phyloP scores from a whole-genome alignment of 179 eudicot species.

The Silene coronaria region DNA sequence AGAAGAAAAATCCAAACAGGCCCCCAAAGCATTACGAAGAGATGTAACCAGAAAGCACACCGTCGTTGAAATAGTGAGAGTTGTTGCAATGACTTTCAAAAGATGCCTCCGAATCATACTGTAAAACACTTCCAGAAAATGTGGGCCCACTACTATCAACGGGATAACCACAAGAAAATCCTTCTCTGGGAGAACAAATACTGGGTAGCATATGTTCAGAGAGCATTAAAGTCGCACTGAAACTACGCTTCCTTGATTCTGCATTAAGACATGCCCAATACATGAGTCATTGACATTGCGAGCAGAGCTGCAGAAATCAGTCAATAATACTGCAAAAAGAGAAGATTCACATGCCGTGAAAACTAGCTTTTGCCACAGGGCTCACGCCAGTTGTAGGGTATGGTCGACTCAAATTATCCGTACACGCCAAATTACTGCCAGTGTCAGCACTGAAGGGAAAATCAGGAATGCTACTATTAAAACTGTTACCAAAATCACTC shows the following conservation, averaged over 20 bases:
- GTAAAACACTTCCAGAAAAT: slow-evolving; percentile 36
- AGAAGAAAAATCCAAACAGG: not conserved
- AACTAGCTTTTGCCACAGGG: slow-evolving; percentile 15
- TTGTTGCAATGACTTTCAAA: slow-evolving; percentile 30
- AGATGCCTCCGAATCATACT: slow-evolving; percentile 43
- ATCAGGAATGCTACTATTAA: slow-evolving; percentile 17
- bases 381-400: slow-evolving; percentile 8
- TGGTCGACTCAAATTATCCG: slow-evolving; percentile 21
- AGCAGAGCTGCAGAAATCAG: not conserved
- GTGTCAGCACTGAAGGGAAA: slow-evolving; percentile 17
- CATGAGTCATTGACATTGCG: slow-evolving; percentile 13
- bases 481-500: slow-evolving; percentile 16
- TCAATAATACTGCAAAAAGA: not conserved
- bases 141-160: slow-evolving; percentile 43
- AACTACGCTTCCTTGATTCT: slow-evolving; percentile 36
- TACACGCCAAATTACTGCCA: slow-evolving; percentile 19
- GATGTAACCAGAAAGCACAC: slow-evolving; percentile 24
- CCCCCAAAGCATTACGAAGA: slow-evolving; percentile 2
- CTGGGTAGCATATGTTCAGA: slow-evolving; percentile 38
- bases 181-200: slow-evolving; percentile 30
- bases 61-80: slow-evolving; percentile 20
- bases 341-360: slow-evolving; percentile 16
- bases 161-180: slow-evolving; percentile 31
- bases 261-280: slow-evolving; percentile 13
- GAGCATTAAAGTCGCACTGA: slow-evolving; percentile 23